Conservation (phyloP, 73 alveolate species). For the Tetrahymena elliotti region DNA sequence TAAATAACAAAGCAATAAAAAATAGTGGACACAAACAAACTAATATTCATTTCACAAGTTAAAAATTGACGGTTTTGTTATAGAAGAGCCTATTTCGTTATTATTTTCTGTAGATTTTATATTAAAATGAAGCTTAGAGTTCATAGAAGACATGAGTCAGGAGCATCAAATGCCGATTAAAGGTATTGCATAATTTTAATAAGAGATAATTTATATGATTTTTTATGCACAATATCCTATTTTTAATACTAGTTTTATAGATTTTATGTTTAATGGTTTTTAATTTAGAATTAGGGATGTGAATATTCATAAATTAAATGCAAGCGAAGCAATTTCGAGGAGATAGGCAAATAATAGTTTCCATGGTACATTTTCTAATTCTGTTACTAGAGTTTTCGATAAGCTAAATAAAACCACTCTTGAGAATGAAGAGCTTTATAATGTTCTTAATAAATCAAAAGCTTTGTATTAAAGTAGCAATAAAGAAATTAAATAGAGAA, state of each 20-base stretch:
- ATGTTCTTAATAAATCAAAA: not conserved
- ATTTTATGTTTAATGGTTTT: not conserved
- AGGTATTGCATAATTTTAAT: not conserved
- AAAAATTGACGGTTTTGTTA: not conserved
- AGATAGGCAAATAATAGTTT: not conserved
- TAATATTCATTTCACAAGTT: not conserved
- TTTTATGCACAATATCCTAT: not conserved
- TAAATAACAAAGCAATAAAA: not conserved
- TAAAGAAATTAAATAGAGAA: not conserved
- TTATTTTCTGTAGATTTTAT: not conserved
- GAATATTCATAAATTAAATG: not conserved
- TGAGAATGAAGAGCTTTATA: not conserved
- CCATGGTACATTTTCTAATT: not conserved
- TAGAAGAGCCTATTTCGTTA: too few species aligned
- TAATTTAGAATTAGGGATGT: not conserved
- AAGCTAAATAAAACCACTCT: not conserved
- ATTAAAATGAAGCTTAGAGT: not conserved
- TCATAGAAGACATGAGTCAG: not conserved
- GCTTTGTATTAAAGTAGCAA: not conserved
- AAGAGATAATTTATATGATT: not conserved
- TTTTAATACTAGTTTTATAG: too few species aligned
- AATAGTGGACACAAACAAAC: not conserved
- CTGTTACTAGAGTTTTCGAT: not conserved
- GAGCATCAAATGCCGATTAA: not conserved
- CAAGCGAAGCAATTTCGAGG: not conserved